These are phyloP conservation scores for Priceomyces melissophilus DNA, from an alignment of 805 yeast species.

Conservation along the genomic window DNA sequence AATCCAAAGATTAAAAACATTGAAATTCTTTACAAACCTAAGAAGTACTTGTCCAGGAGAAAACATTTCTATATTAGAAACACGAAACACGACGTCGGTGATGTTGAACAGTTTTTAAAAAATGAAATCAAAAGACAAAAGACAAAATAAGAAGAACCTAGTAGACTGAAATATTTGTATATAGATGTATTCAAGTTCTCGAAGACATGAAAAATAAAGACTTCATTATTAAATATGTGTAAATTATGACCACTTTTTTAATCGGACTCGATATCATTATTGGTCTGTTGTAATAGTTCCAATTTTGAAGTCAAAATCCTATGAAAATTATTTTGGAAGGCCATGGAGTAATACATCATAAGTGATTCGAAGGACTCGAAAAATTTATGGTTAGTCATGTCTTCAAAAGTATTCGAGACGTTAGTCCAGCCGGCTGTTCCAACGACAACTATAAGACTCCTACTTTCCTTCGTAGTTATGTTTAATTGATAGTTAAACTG, in stretches of 20 bases:
- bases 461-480: constrained; percentile 10
- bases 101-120: constrained; percentile 46
- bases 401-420: neutral
- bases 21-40: constrained; percentile 74
- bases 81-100: constrained; percentile 71
- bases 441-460: constrained; percentile 17
- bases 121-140: constrained; percentile 8
- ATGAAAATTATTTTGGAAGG: constrained; percentile 19
- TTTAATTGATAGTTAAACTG: too few species aligned
- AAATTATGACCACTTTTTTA: neutral
- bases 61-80: constrained; percentile 90
- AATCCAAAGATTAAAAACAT: constrained; percentile 75
- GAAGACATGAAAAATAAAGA: neutral
- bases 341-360: constrained; percentile 22
- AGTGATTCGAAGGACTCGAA: constrained; percentile 32
- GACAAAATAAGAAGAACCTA: neutral
- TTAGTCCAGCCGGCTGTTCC: constrained; percentile 26
- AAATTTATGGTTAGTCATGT: neutral
- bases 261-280: neutral
- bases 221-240: neutral
- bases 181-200: neutral
- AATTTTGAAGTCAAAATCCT: constrained; percentile 16
- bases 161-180: neutral
- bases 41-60: constrained; percentile 66
- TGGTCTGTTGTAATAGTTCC: constrained; percentile 4